Conservation (phyloP, 768 basidiomycete species). For the Xerocomus spinulosus region DNA sequence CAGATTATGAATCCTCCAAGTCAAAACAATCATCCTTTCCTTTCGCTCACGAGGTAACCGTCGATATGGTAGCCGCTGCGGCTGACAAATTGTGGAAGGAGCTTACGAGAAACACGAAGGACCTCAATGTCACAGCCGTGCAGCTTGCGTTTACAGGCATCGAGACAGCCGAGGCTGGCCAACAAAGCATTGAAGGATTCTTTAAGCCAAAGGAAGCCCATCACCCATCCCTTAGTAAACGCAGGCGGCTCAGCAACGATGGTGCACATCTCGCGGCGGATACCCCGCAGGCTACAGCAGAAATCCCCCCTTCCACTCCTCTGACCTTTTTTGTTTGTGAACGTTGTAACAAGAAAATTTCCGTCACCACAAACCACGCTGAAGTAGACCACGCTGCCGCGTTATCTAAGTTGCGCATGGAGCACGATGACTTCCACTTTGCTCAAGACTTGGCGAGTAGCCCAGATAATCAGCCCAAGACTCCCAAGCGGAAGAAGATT, state of each 20-base stretch:
- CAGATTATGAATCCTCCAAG: slow-evolving; percentile 61
- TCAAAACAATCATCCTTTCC: slow-evolving; percentile 90
- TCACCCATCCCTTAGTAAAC: slow-evolving; percentile 33
- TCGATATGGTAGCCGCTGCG: slow-evolving; percentile 69
- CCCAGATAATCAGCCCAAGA: slow-evolving; percentile 16
- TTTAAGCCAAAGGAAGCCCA: slow-evolving; percentile 42
- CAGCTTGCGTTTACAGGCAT: slow-evolving; percentile 75
- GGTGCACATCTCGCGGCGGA: background rate
- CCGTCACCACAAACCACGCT: slow-evolving; percentile 25
- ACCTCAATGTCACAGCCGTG: slow-evolving; percentile 69
- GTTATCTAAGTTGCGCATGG: slow-evolving; percentile 47
- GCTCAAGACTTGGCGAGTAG: slow-evolving; percentile 68
- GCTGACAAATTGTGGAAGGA: slow-evolving; percentile 87
- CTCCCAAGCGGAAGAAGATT: slow-evolving; percentile 31
- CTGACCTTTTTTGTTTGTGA: slow-evolving; percentile 48
- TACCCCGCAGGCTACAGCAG: background rate
- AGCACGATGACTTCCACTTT: slow-evolving; percentile 89
- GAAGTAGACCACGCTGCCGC: slow-evolving; percentile 30
- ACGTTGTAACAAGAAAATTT: slow-evolving; percentile 50
- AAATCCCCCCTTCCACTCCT: slow-evolving; percentile 1
- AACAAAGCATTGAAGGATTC: slow-evolving; percentile 85
- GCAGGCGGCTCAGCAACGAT: slow-evolving; percentile 33
- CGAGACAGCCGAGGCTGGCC: slow-evolving; percentile 70
- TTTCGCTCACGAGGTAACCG: slow-evolving; percentile 66
- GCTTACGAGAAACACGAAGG: slow-evolving; percentile 53